Conservation (phyloP, 1,284 basidiomycete genomes). For the Apiotrichum montevideense region DNA sequence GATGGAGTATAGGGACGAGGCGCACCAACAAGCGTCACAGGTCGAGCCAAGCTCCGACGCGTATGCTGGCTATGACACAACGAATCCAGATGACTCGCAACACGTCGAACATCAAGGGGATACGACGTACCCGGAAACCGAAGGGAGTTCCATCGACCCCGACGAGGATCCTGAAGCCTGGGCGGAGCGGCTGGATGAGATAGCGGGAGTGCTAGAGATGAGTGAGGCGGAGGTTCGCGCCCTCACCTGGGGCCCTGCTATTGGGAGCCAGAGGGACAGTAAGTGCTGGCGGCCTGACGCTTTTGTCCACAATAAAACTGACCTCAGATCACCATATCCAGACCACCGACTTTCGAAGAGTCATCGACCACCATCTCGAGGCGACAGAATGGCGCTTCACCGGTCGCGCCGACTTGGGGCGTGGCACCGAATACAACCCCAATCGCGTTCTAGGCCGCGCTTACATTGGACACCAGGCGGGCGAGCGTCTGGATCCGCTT, state of each 20-base stretch:
- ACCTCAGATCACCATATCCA: slow-evolving; percentile 20
- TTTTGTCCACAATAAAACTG: background rate
- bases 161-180: slow-evolving; percentile 36
- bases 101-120: slow-evolving; percentile 4
- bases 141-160: slow-evolving; percentile 28
- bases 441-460: slow-evolving; percentile 23
- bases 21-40: background rate
- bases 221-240: slow-evolving; percentile 34
- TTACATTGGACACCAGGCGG: slow-evolving; percentile 4
- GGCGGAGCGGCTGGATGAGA: slow-evolving; percentile 36
- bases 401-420: background rate
- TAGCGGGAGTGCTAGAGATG: slow-evolving; percentile 38
- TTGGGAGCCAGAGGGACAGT: slow-evolving; percentile 16
- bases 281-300: background rate
- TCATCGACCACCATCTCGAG: slow-evolving; percentile 33
- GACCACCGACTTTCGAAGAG: slow-evolving; percentile 19
- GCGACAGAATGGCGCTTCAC: slow-evolving; percentile 37
- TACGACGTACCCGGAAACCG: slow-evolving; percentile 19
- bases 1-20: slow-evolving; percentile 1
- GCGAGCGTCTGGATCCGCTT: slow-evolving; percentile 4
- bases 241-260: slow-evolving; percentile 32
- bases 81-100: background rate
- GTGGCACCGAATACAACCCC: slow-evolving; percentile 14
- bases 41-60: background rate
- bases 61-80: background rate